Evolutionary conservation across 148 eudicot species (phyloP).

Genomic region (Rhododendron ovatum): DNA sequence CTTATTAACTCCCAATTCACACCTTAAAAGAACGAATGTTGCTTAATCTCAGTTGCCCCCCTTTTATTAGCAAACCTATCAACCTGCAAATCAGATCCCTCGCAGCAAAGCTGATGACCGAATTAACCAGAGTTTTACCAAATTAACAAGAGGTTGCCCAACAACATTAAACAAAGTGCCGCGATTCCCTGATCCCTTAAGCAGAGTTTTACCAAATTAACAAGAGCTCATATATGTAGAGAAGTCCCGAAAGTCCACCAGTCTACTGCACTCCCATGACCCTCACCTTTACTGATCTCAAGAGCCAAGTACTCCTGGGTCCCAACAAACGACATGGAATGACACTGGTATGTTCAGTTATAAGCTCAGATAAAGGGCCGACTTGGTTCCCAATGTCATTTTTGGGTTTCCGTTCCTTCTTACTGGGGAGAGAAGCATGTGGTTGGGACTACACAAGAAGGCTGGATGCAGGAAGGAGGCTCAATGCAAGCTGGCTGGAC

Average conservation of each 20-base stretch:
- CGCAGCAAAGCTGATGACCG: slow-evolving; percentile 38
- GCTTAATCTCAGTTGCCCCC: slow-evolving; percentile 65
- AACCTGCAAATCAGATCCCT: slow-evolving; percentile 44
- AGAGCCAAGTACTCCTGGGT: slow-evolving; percentile 13
- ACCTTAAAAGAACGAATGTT: slow-evolving; percentile 56
- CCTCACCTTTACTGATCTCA: slow-evolving; percentile 55
- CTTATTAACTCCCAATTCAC: slow-evolving; percentile 49
- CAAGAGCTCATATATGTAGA: slow-evolving; percentile 43
- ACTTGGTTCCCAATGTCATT: slow-evolving; percentile 44
- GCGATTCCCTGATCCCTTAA: slow-evolving; percentile 55
- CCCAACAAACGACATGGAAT: slow-evolving; percentile 69
- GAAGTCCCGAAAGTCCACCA: slow-evolving; percentile 61
- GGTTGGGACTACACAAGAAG: slow-evolving; percentile 57
- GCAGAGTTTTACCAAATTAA: slow-evolving; percentile 47
- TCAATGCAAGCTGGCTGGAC: slow-evolving; percentile 58
- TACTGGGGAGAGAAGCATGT: slow-evolving; percentile 58
- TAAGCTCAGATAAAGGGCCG: slow-evolving; percentile 50
- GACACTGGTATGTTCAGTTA: slow-evolving; percentile 56
- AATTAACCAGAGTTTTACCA: too few relatives aligned
- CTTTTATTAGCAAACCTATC: slow-evolving; percentile 20
- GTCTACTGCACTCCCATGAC: slow-evolving; percentile 65
- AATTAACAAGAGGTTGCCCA: slow-evolving; percentile 38
- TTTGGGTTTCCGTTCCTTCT: slow-evolving; percentile 45
- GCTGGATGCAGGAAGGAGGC: slow-evolving; percentile 56
- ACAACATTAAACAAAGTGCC: slow-evolving; percentile 65